A percentile compares a stretch with the other conserved stretches of the same genome.
phyloP scores from a whole-genome alignment of 495 filamentous ascomycete species.

The Bathelium albidoporum region DNA sequence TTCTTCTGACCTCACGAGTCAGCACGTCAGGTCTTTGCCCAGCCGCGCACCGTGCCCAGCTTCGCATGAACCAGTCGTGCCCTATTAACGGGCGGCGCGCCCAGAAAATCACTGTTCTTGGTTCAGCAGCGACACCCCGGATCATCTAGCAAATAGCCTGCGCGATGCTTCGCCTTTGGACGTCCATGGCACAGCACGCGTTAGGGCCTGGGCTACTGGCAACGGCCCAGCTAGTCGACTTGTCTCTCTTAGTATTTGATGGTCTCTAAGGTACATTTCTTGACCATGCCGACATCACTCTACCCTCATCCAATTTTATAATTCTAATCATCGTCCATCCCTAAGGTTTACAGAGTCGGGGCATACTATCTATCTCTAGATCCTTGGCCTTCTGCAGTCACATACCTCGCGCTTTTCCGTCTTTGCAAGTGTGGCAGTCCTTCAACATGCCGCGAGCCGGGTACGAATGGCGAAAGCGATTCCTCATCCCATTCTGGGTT shows the following conservation, averaged over 20 bases:
- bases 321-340: too few relatives aligned
- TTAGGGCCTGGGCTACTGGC: not conserved
- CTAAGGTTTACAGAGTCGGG: too few relatives aligned
- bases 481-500: not conserved
- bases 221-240: not conserved
- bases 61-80: not conserved
- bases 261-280: not conserved
- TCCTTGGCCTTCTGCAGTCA: not conserved
- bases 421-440: not conserved
- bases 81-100: not conserved
- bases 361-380: too few relatives aligned
- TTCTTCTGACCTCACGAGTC: not conserved
- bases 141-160: not conserved
- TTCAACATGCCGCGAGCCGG: not conserved
- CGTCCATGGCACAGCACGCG: not conserved
- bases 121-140: not conserved
- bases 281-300: too few relatives aligned
- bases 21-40: not conserved
- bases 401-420: not conserved
- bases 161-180: not conserved
- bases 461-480: not conserved
- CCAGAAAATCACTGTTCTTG: not conserved
- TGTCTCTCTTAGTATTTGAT: not conserved
- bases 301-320: too few relatives aligned
- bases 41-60: not conserved